These are phyloP conservation scores for Blastocystis sp. DNA, from an alignment of 352 stramenopile genomes.

Conservation along the genomic window DNA sequence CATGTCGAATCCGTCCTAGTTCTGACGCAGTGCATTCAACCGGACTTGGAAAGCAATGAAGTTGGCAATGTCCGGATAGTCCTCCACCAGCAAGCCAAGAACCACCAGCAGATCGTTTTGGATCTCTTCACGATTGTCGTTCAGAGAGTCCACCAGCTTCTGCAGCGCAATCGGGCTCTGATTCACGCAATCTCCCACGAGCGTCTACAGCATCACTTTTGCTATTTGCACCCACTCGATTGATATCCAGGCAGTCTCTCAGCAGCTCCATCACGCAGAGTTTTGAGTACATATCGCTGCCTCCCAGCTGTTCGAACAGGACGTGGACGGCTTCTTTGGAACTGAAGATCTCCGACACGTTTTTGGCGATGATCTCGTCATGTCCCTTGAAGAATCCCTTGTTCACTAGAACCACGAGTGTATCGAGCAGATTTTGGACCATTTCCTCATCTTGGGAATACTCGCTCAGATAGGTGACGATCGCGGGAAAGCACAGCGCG, in stretches of 20 bases:
- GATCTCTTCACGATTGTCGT: slow-evolving; percentile 61
- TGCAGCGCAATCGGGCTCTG: slow-evolving; percentile 40
- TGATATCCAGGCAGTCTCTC: slow-evolving; percentile 2
- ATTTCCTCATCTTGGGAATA: slow-evolving; percentile 47
- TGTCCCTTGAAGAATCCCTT: slow-evolving; percentile 18
- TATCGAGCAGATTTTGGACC: slow-evolving; percentile 49
- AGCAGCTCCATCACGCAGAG: slow-evolving; percentile 55
- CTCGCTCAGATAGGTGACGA: slow-evolving; percentile 34
- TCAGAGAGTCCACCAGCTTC: slow-evolving; percentile 51
- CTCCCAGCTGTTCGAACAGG: slow-evolving; percentile 14
- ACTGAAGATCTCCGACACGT: slow-evolving; percentile 15
- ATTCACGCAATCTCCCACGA: slow-evolving; percentile 52
- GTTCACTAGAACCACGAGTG: slow-evolving; percentile 47
- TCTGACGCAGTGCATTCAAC: background rate
- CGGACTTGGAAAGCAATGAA: slow-evolving; percentile 57
- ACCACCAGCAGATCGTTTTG: slow-evolving; percentile 54
- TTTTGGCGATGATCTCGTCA: slow-evolving; percentile 22
- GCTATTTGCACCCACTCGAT: background rate
- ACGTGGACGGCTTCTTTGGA: slow-evolving; percentile 15
- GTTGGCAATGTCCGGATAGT: slow-evolving; percentile 62
- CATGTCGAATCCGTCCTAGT: slow-evolving; percentile 61
- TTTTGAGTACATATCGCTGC: slow-evolving; percentile 20
- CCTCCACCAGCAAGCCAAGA: slow-evolving; percentile 37
- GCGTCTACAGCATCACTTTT: slow-evolving; percentile 3
- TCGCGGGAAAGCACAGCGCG: slow-evolving; percentile 37